Base-by-base conservation (phyloP, 352 stramenopile species). In the Peronospora belbahrii region DNA sequence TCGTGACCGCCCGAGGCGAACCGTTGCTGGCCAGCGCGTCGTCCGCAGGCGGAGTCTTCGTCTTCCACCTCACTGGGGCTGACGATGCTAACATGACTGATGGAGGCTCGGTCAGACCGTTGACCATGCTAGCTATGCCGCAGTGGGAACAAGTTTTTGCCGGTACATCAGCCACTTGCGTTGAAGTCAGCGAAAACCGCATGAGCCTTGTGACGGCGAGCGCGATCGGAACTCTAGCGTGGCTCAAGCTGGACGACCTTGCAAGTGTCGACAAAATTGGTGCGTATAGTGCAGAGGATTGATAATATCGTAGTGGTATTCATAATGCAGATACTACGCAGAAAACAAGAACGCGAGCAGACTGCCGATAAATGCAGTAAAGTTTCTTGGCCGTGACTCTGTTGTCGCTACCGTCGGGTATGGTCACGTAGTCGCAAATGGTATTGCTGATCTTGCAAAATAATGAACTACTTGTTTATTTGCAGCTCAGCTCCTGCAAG, bases 331-430 rank as follows among this genome's bases (percentile, higher is more conserved):
- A 27, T 27, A 7, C 23, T 27, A 38, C 34, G 48, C 35, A 85
- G 74, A 59, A 40, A 77, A 64, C 53, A 70, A 74, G 32, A 57
- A 74, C 42, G 57, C 68, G 42, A 85, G 71, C 45, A 62, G 49
- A 7, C 56, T 88, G 18, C 48, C 68, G 22, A 66, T 88, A 33
- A 65, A 85, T 36, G 77, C 63, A 14, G 62, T 89, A 9, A 91
- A 88, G 55, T 74, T 91, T 52, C 64, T 91, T 15, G 71, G 68
- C 10, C 62, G 63, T 10, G 77, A 88, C 38, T 72, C 65, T 14
- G 43, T 86, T n/a, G 79, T 82, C 23, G 80, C 67, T 28, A 84
- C 74, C 14, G 73, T 78, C n/a, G 78, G 80, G 65, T 83, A 63
- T 6, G 66, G 36, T 52, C n/a, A 1, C 15, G 6, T 20, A 19